These are phyloP conservation scores for Monosporozyma solicola DNA, from an alignment of 805 yeast species.

Conservation along the genomic window DNA sequence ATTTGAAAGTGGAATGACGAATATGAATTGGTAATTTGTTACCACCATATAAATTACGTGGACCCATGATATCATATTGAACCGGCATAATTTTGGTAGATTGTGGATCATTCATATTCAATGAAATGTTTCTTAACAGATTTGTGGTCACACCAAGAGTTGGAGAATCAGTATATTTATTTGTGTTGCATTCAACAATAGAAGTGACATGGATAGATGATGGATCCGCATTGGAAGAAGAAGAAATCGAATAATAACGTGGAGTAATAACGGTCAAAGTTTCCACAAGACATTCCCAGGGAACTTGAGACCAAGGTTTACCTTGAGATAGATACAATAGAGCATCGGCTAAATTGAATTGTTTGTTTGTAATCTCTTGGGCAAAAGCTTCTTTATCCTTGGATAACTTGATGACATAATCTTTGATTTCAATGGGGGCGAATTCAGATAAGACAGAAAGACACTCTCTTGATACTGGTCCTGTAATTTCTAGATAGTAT, in stretches of 20 bases:
- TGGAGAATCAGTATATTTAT: slow-evolving; percentile 20
- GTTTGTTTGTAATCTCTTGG: slow-evolving; percentile 47
- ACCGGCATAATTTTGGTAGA: slow-evolving; percentile 31
- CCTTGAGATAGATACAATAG: slow-evolving; percentile 54
- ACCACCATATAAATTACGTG: slow-evolving; percentile 44
- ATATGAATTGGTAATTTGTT: slow-evolving; percentile 80
- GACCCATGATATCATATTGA: slow-evolving; percentile 73
- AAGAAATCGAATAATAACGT: slow-evolving; percentile 92
- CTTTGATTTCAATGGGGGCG: slow-evolving; percentile 60
- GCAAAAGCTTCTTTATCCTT: slow-evolving; percentile 65
- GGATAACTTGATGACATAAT: slow-evolving; percentile 39
- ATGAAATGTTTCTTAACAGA: slow-evolving; percentile 63
- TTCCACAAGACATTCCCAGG: slow-evolving; percentile 80
- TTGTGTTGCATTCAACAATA: slow-evolving; percentile 64
- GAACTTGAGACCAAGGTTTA: slow-evolving; percentile 62
- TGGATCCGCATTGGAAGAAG: slow-evolving; percentile 74
- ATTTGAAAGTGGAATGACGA: slow-evolving; percentile 88
- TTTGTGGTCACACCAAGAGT: slow-evolving; percentile 82
- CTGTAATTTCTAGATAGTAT: slow-evolving; percentile 82
- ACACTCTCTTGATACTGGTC: slow-evolving; percentile 87
- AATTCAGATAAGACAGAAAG: slow-evolving; percentile 64
- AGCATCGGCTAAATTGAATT: slow-evolving; percentile 69
- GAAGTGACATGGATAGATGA: slow-evolving; percentile 77
- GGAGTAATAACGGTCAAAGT: slow-evolving; percentile 76
- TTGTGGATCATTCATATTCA: slow-evolving; percentile 28